Percentiles rank a stretch among this genome's conserved stretches.
Conservation (phyloP, 805 yeast species). For the Kluyveromyces wickerhamii region DNA sequence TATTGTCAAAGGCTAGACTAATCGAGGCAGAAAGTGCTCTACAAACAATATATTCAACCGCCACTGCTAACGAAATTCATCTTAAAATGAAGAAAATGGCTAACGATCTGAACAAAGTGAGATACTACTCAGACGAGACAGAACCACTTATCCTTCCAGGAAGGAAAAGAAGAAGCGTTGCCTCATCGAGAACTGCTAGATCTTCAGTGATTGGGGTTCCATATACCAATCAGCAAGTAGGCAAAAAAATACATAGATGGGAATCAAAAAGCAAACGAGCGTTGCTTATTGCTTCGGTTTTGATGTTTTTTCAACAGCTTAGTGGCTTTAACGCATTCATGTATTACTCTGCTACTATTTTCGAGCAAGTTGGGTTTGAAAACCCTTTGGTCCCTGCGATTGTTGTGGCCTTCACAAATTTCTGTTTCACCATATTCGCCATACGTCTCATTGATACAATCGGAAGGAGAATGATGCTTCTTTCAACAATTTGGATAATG, state of each 20-base stretch:
- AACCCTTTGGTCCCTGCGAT: conserved; percentile 53
- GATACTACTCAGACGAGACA: conserved; percentile 24
- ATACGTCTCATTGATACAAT: conserved; percentile 41
- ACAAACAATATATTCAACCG: conserved; percentile 37
- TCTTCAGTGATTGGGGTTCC: background rate
- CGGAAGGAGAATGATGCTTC: conserved; percentile 40
- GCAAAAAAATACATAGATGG: conserved; percentile 15
- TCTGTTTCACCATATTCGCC: conserved; percentile 46
- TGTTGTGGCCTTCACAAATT: conserved; percentile 47
- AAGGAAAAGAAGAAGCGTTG: conserved; percentile 23
- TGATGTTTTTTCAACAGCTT: conserved; percentile 50
- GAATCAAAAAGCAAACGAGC: conserved; percentile 33
- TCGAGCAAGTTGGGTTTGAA: conserved; percentile 41
- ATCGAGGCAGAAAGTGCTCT: conserved; percentile 37
- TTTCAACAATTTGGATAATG: conserved; percentile 37
- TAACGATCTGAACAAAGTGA: conserved; percentile 33
- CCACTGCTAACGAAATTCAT: conserved; percentile 36
- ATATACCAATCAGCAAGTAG: background rate
- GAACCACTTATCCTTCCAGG: conserved; percentile 29
- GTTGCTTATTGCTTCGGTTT: conserved; percentile 39
- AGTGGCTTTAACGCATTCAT: conserved; percentile 59
- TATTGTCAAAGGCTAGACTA: conserved; percentile 28
- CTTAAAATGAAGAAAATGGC: conserved; percentile 41
- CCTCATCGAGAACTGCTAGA: conserved; percentile 1
- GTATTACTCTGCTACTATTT: conserved; percentile 53